Percentiles rank a stretch among this genome's conserved stretches.
Conservation (phyloP, 768 basidiomycete species). For the Pisolithus albus region DNA sequence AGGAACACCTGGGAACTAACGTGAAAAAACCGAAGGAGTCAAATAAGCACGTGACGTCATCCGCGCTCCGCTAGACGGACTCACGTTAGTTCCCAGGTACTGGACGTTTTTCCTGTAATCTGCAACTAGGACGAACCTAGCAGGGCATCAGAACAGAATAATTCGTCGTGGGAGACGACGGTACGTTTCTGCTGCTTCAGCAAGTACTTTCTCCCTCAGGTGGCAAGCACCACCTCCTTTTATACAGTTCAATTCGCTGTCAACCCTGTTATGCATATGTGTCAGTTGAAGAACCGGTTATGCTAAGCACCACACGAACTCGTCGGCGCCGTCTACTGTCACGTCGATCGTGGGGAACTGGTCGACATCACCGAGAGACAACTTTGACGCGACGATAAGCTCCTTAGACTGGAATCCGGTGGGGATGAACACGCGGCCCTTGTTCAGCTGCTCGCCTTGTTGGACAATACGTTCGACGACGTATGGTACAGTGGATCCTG, state of each 20-base stretch:
- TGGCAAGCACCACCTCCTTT: conserved; percentile 98
- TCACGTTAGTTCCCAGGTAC: conserved; percentile 73
- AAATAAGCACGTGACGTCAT: not conserved
- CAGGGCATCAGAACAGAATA: not conserved
- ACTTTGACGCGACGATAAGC: conserved; percentile 74
- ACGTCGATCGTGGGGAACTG: conserved; percentile 88
- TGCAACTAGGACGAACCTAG: conserved; percentile 83
- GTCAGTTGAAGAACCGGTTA: not conserved
- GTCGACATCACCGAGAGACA: conserved; percentile 82
- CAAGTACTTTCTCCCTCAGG: conserved; percentile 92
- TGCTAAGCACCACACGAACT: conserved; percentile 44
- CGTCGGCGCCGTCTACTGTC: conserved; percentile 97
- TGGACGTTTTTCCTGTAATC: conserved; percentile 93
- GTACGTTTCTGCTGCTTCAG: conserved; percentile 87
- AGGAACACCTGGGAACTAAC: conserved; percentile 86
- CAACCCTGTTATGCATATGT: conserved; percentile 51
- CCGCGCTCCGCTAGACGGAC: conserved; percentile 21
- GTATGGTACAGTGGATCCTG: conserved; percentile 91
- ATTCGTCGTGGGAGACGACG: conserved; percentile 7
- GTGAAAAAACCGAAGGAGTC: conserved; percentile 1
- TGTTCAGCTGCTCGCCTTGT: conserved; percentile 73
- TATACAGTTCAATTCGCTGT: conserved; percentile 81
- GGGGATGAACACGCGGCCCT: conserved; percentile 79
- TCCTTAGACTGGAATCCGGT: conserved; percentile 97
- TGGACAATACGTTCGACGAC: conserved; percentile 91